These are phyloP conservation scores for Epichloe sibirici DNA, from an alignment of 2,329 filamentous ascomycete genomes.

Conservation along the genomic window DNA sequence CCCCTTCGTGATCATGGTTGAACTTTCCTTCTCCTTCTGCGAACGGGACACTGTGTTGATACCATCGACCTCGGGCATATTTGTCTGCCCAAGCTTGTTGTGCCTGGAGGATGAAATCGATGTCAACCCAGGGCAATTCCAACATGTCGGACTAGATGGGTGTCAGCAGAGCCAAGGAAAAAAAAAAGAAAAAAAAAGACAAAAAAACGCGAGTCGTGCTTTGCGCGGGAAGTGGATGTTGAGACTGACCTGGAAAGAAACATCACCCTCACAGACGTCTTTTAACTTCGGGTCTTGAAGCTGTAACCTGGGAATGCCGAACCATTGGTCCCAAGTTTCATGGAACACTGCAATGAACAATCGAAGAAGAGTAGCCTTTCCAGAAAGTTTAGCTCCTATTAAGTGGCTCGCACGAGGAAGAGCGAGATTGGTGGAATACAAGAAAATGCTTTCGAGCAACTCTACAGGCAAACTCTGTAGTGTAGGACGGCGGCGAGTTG, in stretches of 20 bases:
- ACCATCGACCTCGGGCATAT: conserved; percentile 22
- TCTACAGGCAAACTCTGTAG: conserved; percentile 35
- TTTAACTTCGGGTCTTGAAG: conserved; percentile 8
- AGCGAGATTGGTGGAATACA: conserved; percentile 35
- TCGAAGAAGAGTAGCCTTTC: conserved; percentile 23
- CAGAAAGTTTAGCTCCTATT: conserved; percentile 35
- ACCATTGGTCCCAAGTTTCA: conserved; percentile 27
- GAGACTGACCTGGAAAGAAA: conserved; percentile 30
- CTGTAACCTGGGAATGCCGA: conserved; percentile 16
- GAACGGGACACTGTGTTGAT: conserved; percentile 19
- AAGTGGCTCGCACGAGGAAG: conserved; percentile 31
- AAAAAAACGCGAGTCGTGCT: neutral
- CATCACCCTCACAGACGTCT: conserved; percentile 21
- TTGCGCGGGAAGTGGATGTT: neutral
- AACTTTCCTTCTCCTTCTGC: neutral
- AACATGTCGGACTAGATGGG: conserved; percentile 29
- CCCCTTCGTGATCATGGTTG: conserved; percentile 13
- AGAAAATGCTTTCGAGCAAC: conserved; percentile 40
- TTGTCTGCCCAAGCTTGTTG: conserved; percentile 34
- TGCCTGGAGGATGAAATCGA: conserved; percentile 34
- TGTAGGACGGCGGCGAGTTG: conserved; percentile 13
- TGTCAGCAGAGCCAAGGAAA: neutral
- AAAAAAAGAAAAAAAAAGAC: neutral
- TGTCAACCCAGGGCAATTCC: conserved; percentile 29
- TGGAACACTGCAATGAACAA: conserved; percentile 25